Conservation (phyloP, 2,329 filamentous ascomycete species). For the Zymoseptoria pseudotritici region DNA sequence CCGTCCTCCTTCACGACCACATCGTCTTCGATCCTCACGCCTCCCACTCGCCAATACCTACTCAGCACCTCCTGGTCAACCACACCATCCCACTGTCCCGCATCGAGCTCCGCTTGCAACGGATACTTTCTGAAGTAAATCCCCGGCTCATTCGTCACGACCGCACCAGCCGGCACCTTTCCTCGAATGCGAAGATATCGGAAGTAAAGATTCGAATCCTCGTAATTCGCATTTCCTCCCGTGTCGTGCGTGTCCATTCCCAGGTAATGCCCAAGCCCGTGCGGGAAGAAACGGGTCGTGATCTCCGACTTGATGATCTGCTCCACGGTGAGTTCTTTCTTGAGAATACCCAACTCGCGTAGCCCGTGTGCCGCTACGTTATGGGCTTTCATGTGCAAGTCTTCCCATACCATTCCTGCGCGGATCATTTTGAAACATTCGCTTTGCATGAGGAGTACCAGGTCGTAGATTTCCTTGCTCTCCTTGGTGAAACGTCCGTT, state of each 20-base stretch:
- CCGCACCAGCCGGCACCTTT: conserved; percentile 48
- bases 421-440: conserved; percentile 67
- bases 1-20: conserved; percentile 71
- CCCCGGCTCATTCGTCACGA: conserved; percentile 93
- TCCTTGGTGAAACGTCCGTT: conserved; percentile 61
- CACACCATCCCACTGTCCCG: conserved; percentile 52
- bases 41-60: conserved; percentile 70
- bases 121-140: conserved; percentile 71
- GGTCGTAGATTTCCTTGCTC: conserved; percentile 48
- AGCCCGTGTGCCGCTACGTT: conserved; percentile 75
- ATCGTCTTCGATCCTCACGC: conserved; percentile 85
- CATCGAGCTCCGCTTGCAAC: conserved; percentile 61
- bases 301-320: conserved; percentile 39
- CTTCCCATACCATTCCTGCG: conserved; percentile 70
- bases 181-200: conserved; percentile 70
- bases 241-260: conserved; percentile 48
- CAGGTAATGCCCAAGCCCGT: conserved; percentile 45
- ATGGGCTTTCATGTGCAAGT: conserved; percentile 73
- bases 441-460: conserved; percentile 81
- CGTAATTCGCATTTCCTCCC: conserved; percentile 43
- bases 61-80: conserved; percentile 60
- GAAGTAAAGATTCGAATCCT: conserved; percentile 76
- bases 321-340: conserved; percentile 28
- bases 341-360: conserved; percentile 64
- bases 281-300: conserved; percentile 45